Evolutionary conservation across 2,329 filamentous ascomycete species (phyloP).

Genomic region (Parafenestella ontariensis): DNA sequence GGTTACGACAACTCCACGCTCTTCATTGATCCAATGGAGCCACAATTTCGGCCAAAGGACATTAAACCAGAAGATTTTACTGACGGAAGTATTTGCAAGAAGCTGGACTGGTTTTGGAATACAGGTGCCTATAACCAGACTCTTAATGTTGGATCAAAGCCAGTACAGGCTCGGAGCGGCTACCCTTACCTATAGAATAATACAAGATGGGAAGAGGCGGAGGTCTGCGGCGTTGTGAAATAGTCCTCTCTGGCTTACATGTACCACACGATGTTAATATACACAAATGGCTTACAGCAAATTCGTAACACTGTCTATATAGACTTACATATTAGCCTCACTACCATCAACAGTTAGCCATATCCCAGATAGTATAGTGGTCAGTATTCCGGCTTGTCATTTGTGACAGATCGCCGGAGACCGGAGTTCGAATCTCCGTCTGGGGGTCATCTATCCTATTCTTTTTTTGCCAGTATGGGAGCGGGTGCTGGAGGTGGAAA

Average conservation of each 20-base stretch:
- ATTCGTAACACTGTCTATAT: background rate
- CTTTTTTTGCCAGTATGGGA: no score
- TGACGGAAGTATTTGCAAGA: constrained; percentile 31
- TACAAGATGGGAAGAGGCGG: background rate
- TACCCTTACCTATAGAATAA: background rate
- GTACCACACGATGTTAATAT: background rate
- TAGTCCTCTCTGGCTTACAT: background rate
- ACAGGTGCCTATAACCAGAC: constrained; percentile 39
- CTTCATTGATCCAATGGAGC: constrained; percentile 44
- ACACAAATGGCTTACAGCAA: background rate
- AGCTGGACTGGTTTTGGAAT: constrained; percentile 40
- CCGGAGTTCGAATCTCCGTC: constrained; percentile 41
- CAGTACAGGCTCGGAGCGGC: background rate
- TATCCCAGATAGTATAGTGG: constrained; percentile 11
- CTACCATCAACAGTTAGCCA: background rate
- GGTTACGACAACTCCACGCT: constrained; percentile 41
- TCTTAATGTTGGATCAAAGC: background rate
- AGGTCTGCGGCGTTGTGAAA: background rate
- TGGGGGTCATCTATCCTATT: constrained; percentile 11
- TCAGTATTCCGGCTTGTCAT: constrained; percentile 11
- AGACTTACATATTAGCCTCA: background rate
- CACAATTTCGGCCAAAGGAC: constrained; percentile 34
- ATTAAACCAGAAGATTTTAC: constrained; percentile 34
- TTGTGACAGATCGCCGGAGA: constrained; percentile 29
- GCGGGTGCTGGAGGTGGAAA: background rate